Evolutionary conservation across 139 green algal genomes (phyloP).

Genomic region (Chlorella sp.): DNA sequence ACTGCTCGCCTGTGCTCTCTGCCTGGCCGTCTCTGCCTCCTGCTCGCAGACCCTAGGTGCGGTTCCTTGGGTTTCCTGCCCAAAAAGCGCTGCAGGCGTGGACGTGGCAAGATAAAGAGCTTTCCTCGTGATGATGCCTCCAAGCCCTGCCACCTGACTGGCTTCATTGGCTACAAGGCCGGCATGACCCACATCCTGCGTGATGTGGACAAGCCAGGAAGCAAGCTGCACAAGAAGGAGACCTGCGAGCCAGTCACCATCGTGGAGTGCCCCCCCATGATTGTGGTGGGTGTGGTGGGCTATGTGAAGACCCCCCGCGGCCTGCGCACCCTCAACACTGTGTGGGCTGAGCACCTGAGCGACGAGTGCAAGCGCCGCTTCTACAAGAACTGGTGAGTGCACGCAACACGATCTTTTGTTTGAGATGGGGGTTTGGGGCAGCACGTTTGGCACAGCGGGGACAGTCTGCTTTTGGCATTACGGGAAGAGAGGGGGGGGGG

Average conservation of each 20-base stretch:
- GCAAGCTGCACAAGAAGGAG: slow-evolving; percentile 99
- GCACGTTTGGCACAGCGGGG: no score
- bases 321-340: slow-evolving; percentile 86
- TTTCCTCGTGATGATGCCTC: slow-evolving; percentile 90
- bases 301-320: slow-evolving; percentile 93
- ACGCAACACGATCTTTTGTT: no score
- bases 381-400: slow-evolving; percentile 98
- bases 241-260: slow-evolving; percentile 95
- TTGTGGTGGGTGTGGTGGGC: slow-evolving; percentile 94
- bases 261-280: slow-evolving; percentile 94
- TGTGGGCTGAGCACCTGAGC: slow-evolving; percentile 96
- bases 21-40: background rate
- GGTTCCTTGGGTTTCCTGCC: slow-evolving; percentile 96
- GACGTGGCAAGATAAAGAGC: slow-evolving; percentile 89
- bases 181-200: slow-evolving; percentile 92
- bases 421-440: no score
- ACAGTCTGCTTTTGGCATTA: no score
- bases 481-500: no score
- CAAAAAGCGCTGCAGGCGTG: slow-evolving; percentile 95
- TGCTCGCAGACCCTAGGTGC: slow-evolving; percentile 76
- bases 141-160: slow-evolving; percentile 90
- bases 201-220: slow-evolving; percentile 98
- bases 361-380: slow-evolving; percentile 88
- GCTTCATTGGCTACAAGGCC: slow-evolving; percentile 92
- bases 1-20: background rate